Evolutionary conservation across 805 yeast genomes (phyloP), one percentile per base, ranked within the genome.

Genomic region (Nakazawaea siamensis): DNA sequence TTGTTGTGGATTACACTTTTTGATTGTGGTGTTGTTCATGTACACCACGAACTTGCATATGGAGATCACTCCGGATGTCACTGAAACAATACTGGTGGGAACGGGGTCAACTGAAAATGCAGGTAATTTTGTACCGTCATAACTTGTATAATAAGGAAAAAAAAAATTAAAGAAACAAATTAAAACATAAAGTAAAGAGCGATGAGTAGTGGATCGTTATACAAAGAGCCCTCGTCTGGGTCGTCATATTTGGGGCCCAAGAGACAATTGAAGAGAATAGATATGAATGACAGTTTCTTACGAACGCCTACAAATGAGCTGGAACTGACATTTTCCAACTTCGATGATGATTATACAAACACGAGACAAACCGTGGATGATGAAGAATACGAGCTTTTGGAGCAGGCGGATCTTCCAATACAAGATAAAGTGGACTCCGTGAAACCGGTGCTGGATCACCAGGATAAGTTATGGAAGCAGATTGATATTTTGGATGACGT

Each of bases 401-500:
- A 12, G 4, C 41, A 18, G 6, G 33, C 18, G 4, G 35, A 27
- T 17, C 10, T 29, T 13, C 29, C 27, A 24, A 49, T 62, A 3
- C 42, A 55, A 13, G 84, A 78, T 49, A 62, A 62, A 42, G 54
- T 76, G 3, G 71, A 77, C 8, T 59, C 73, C 4, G 70, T 76
- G 1, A 57, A 62, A 33, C 84, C 86, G 6, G 62, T 66, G 31
- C 77, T 73, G 15, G 77, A 82, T 35, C 62, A 72, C 41, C 87
- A 78, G 57, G 95, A 84, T 55, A 68, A 70, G 48, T 63, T 84
- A 30, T 88, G 95, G 94, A 78, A 90, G 5, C 94, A 85, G 45
- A 77, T 87, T 33, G 95, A 83, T 47, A 80, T 83, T 0, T 64
- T 90, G 42, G 88, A 85, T 43, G 94, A 84, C 43, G 92, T 86